These are phyloP conservation scores for Apium graveolens DNA, from an alignment of 129 eudicot species.

Conservation along the genomic window DNA sequence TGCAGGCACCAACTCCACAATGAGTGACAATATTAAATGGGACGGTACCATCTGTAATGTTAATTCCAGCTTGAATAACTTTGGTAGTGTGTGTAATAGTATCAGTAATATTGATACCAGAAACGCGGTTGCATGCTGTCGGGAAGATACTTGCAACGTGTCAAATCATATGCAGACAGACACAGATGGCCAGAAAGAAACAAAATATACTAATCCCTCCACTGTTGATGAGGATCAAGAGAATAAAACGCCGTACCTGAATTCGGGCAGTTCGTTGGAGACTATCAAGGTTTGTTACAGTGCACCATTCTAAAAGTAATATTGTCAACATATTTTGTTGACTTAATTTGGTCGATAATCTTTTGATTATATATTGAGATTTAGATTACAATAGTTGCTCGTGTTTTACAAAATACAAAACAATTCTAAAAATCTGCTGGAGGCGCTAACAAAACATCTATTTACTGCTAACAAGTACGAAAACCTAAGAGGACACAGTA, in stretches of 20 bases:
- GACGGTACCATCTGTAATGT: conserved; percentile 15
- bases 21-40: conserved; percentile 12
- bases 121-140: background rate
- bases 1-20: conserved; percentile 8
- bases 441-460: background rate
- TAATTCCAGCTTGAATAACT: background rate
- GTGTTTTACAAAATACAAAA: background rate
- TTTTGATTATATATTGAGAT: background rate
- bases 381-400: background rate
- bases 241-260: conserved; percentile 7
- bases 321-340: background rate
- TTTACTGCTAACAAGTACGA: background rate
- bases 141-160: background rate
- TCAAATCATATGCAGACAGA: conserved; percentile 16
- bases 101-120: background rate
- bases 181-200: conserved; percentile 9
- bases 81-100: background rate
- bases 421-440: background rate
- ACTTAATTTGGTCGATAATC: background rate
- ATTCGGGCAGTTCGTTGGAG: conserved; percentile 15
- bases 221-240: conserved; percentile 10
- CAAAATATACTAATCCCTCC: conserved; percentile 1
- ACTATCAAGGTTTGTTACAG: conserved; percentile 27
- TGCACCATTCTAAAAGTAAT: background rate
- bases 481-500: background rate